These are phyloP conservation scores for Lentinula aciculospora DNA, from an alignment of 768 basidiomycete species.

Conservation along the genomic window DNA sequence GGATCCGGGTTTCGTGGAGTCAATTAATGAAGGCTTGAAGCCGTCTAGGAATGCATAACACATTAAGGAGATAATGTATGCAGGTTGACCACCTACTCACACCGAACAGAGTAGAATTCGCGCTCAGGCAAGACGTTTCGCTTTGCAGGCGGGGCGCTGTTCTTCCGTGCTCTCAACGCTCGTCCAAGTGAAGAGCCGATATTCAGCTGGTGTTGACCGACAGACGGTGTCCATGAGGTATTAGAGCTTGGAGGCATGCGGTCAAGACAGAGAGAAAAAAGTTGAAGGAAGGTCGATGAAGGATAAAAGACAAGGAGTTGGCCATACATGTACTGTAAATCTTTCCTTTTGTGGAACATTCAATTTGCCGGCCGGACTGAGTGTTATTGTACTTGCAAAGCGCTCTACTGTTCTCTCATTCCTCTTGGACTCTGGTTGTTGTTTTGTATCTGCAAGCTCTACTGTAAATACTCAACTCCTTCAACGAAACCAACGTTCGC, in stretches of 20 bases:
- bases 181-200: constrained; percentile 60
- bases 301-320: not conserved
- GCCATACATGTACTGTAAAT: not conserved
- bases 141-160: constrained; percentile 28
- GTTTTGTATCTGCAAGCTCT: too few species aligned
- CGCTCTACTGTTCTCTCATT: too few species aligned
- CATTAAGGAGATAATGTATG: not conserved
- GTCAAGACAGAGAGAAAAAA: not conserved
- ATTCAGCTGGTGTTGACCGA: constrained; percentile 53
- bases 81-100: constrained; percentile 31
- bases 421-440: too few species aligned
- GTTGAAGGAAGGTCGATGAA: not conserved
- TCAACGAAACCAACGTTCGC: too few species aligned
- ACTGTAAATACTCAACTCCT: too few species aligned
- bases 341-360: not conserved
- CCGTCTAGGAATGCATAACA: constrained; percentile 43
- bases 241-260: constrained; percentile 34
- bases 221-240: constrained; percentile 49
- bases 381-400: too few species aligned
- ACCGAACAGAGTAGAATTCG: constrained; percentile 75
- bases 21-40: constrained; percentile 71
- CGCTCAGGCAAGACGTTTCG: constrained; percentile 48
- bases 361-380: not conserved
- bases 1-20: constrained; percentile 56
- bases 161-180: constrained; percentile 65